phyloP scores from a whole-genome alignment of 345 rosid genomes.

The Psidium guajava region DNA sequence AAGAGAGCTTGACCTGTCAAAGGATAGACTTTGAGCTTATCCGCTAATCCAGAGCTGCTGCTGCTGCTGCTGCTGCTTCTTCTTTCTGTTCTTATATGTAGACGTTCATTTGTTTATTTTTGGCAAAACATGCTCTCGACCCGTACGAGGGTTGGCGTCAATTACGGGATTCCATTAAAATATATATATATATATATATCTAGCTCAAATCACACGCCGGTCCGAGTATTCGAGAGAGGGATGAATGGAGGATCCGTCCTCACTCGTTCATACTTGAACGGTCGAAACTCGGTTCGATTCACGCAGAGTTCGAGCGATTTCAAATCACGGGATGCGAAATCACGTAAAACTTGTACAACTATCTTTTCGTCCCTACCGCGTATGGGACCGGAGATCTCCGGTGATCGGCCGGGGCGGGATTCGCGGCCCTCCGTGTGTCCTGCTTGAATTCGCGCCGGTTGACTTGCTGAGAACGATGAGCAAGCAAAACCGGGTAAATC shows the following conservation, averaged over 20 bases:
- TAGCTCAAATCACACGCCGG: not conserved
- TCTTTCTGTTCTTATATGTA: not conserved
- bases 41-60: not conserved
- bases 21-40: not conserved
- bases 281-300: not conserved
- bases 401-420: not conserved
- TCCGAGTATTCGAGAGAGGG: not conserved
- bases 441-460: not conserved
- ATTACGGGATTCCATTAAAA: not conserved
- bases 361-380: too few relatives aligned
- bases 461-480: not conserved
- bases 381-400: not conserved
- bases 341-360: not conserved
- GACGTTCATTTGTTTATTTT: not conserved
- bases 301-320: not conserved
- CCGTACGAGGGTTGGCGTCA: not conserved
- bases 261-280: not conserved
- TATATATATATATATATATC: too few relatives aligned
- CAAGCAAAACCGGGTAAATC: too few relatives aligned
- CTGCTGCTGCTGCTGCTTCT: too few relatives aligned
- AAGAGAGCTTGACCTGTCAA: not conserved
- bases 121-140: not conserved
- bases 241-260: not conserved
- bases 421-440: not conserved
- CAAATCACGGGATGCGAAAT: not conserved